A percentile compares a stretch with the other conserved stretches of the same genome.
phyloP scores from a whole-genome alignment of 2,329 filamentous ascomycete species.

The Penicillium paneum region DNA sequence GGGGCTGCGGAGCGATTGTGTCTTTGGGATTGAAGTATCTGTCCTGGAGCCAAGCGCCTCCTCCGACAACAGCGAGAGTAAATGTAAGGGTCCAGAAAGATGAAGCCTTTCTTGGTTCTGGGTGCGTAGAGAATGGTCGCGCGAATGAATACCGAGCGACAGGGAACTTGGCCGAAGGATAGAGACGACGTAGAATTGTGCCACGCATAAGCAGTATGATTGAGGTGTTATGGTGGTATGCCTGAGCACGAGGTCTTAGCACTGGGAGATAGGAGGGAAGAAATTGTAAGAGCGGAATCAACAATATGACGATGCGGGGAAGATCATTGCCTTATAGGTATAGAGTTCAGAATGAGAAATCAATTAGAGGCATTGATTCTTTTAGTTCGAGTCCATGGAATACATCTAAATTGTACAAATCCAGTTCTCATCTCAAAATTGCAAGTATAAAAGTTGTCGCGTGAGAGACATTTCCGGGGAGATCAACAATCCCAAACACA shows the following conservation, averaged over 20 bases:
- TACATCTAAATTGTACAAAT: not conserved
- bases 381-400: not conserved
- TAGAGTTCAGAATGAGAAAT: not conserved
- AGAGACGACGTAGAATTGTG: constrained; percentile 28
- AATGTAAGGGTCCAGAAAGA: constrained; percentile 40
- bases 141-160: constrained; percentile 20
- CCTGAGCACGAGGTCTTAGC: constrained; percentile 2
- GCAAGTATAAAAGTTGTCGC: constrained; percentile 1
- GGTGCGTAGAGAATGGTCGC: constrained; percentile 28
- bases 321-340: not conserved
- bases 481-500: not conserved
- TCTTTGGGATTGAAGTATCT: constrained; percentile 27
- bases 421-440: not conserved
- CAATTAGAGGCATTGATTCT: not conserved
- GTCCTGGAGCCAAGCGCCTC: constrained; percentile 35
- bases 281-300: constrained; percentile 2
- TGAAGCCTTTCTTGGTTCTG: constrained; percentile 34
- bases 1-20: constrained; percentile 7
- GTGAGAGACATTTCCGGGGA: not conserved
- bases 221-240: not conserved
- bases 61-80: constrained; percentile 32
- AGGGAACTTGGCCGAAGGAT: constrained; percentile 31
- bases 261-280: not conserved
- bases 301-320: constrained; percentile 9
- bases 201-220: constrained; percentile 35